These are phyloP conservation scores for Asterella californica DNA, from an alignment of 225 moss, liverwort and hornwort genomes.

Conservation along the genomic window DNA sequence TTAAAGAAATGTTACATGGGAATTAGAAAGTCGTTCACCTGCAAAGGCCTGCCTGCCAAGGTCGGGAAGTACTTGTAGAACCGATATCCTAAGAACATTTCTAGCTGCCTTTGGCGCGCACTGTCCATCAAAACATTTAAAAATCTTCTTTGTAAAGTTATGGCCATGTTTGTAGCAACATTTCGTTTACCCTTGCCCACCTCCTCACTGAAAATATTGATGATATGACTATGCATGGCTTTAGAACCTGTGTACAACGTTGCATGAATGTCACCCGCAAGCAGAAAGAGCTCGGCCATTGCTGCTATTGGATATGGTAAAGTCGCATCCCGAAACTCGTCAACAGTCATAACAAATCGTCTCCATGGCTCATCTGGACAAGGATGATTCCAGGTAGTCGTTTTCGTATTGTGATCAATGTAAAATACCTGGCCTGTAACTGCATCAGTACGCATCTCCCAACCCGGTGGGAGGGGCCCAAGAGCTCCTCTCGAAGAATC, in stretches of 20 bases:
- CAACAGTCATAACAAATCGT: conserved; percentile 87
- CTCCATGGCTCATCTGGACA: conserved; percentile 94
- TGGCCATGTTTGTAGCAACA: conserved; percentile 88
- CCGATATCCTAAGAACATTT: conserved; percentile 88
- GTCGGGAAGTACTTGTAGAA: conserved; percentile 85
- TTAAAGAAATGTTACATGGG: no score
- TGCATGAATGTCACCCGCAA: conserved; percentile 96
- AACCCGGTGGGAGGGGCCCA: conserved; percentile 86
- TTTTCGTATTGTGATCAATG: conserved; percentile 90
- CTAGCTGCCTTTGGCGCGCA: conserved; percentile 88
- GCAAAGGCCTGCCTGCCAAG: conserved; percentile 79
- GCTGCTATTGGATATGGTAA: conserved; percentile 68
- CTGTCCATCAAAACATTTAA: conserved; percentile 87
- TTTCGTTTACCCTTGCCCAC: conserved; percentile 78
- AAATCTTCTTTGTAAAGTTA: conserved; percentile 91
- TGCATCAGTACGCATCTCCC: conserved; percentile 87
- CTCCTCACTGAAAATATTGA: conserved; percentile 94
- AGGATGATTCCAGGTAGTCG: conserved; percentile 97
- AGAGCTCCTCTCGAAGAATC: conserved; percentile 60
- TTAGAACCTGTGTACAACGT: conserved; percentile 96
- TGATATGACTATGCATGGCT: conserved; percentile 99
- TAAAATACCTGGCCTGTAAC: conserved; percentile 90
- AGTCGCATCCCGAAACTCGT: conserved; percentile 85
- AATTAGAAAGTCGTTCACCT: conserved; percentile 38
- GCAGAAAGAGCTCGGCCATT: conserved; percentile 79